Evolutionary conservation across 768 basidiomycete genomes (phyloP), one percentile per base, ranked within the genome.

Genomic region (Termitomyces sp.): DNA sequence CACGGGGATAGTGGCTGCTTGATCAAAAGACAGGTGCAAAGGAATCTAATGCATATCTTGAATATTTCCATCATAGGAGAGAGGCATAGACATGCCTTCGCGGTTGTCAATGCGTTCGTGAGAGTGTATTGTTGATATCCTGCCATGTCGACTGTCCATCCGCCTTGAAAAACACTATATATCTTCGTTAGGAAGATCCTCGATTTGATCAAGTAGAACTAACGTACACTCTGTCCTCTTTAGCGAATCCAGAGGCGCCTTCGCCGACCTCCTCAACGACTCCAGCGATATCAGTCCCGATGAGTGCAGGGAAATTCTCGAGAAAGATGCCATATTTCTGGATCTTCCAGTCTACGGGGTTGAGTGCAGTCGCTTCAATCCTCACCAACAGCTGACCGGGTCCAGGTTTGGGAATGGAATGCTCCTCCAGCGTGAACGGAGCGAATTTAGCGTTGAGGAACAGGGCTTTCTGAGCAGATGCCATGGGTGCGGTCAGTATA

Each of bases 271-370:
- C 73, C n/a, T 73, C 76, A 5, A 85, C 76, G 1, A 75, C 73
- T 7, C 84, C 84, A 34, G 83, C 77, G 34, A 73, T 70, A 51
- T 85, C 83, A 9, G 64, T 68, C 1, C 83, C 83, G 0, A 79
- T 56, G 1, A 83, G 66, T 5, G 73, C 73, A 9, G 79, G 83
- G 58, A 68, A 83, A 25, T 69, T 55, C 25, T 75, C 69, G 34
- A 76, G 64, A 48, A 75, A 73, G 27, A 70, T 60, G 2, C 72
- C 73, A 47, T 68, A 69, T 48, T 67, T 73, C 55, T 78, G 78
- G 27, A 81, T 71, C 63, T 79, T 80, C 67, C 79, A 79, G 57
- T 84, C 83, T 39, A 75, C 58, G 9, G 81, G 82, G 61, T 82
- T 81, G 10, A 83, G 70, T 2, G 70, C 76, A 4, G 67, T 63